Base-by-base conservation (phyloP, 345 rosid species). In the Ricinus communis region DNA sequence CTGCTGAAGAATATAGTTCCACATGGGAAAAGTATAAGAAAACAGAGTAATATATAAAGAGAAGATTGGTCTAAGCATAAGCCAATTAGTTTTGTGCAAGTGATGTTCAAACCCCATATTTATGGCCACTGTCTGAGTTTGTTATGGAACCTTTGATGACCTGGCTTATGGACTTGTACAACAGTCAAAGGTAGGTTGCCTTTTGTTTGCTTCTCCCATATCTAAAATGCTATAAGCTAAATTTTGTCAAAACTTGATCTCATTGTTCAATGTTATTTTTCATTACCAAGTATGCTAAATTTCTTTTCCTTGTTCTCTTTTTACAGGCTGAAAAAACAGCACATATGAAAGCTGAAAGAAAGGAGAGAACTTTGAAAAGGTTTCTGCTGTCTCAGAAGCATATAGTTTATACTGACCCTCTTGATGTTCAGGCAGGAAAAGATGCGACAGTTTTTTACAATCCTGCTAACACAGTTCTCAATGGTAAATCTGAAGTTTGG, bases 401-500 rank as follows among this genome's bases (percentile, higher is more conserved):
- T 53, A 72, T 91, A 57, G 91, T 94, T 75, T 91, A 88, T 73
- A 90, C 97, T 0, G 91, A 94, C 66, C 98, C 98, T 60, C 85
- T 94, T 52, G 87, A 86, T 73, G 74, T 94, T 75, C 86, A 85
- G 67, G 98, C 97, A 25, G 98, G 98, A 78, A 85, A 72, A 33
- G 71, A 74, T 0, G 91, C 74, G 69, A 87, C 85, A 7, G 85
- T 91, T 66, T 80, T 88, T 56, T 94, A 94, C 69, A 94, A 94
- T 74, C 97, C 98, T 77, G 68, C 90, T n/a, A 88, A 84, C 77
- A 87, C 96, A 0, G 84, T 86, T 77, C 85, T 94, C 71, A 88
- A 86, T 66, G 96, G 95, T 65, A 94, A 91, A 74, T 76, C 87
- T 33, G 95, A 94, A 75, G 80, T 88, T 79, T 94, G 96, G 98